Percentiles rank a stretch among this genome's conserved stretches.
Conservation (phyloP, 2,329 filamentous ascomycete genomes). For the Neonectria ditissima region DNA sequence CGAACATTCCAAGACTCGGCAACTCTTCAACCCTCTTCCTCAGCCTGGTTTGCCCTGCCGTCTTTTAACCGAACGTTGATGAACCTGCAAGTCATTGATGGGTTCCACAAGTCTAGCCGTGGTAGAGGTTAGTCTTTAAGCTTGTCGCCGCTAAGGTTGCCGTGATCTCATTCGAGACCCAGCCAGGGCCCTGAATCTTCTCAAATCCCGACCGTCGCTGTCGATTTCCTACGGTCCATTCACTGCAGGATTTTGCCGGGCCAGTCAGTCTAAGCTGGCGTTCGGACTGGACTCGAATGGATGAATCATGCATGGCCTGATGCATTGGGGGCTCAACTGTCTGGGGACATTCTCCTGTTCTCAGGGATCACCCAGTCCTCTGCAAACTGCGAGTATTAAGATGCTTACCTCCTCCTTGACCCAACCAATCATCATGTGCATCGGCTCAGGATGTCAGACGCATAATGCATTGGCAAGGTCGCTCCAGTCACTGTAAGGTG, state of each 20-base stretch:
- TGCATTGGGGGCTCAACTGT: constrained; percentile 12
- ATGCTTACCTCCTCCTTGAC: not conserved
- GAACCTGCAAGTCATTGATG: constrained; percentile 16
- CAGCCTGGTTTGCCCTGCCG: not conserved
- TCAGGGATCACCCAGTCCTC: not conserved
- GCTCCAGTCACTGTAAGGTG: constrained; percentile 8
- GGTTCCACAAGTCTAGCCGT: constrained; percentile 12
- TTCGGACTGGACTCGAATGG: constrained; percentile 2
- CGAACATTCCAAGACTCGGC: not conserved
- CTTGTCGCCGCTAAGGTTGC: constrained; percentile 14
- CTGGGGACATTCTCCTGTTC: not conserved
- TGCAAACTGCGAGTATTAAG: not conserved
- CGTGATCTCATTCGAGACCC: constrained; percentile 16
- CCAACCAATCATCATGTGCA: not conserved
- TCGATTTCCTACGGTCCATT: not conserved
- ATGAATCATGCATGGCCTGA: constrained; percentile 13
- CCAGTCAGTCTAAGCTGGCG: constrained; percentile 10
- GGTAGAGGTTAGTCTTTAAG: constrained; percentile 8
- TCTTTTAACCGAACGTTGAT: not conserved
- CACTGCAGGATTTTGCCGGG: not conserved
- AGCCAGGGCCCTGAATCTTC: not conserved
- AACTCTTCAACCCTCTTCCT: not conserved
- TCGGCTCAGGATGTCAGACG: not conserved
- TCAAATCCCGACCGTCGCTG: not conserved
- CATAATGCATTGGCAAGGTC: not conserved